Evolutionary conservation across 2,329 filamentous ascomycete genomes (phyloP).

Genomic region (Fusarium poae): DNA sequence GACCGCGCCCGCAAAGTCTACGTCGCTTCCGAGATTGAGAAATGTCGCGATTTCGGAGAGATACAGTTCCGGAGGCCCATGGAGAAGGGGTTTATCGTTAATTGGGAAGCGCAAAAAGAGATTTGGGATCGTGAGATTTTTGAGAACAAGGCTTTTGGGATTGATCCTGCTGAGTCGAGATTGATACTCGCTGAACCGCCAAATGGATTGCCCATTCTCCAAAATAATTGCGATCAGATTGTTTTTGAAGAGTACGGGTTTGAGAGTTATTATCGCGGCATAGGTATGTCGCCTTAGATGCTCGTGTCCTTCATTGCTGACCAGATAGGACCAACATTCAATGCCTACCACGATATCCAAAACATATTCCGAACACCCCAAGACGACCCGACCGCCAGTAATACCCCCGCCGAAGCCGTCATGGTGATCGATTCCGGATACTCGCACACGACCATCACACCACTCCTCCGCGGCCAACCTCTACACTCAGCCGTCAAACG

Average conservation of each 20-base stretch:
- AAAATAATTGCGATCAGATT: slow-evolving; percentile 94
- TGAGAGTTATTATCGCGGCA: slow-evolving; percentile 81
- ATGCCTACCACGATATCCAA: slow-evolving; percentile 85
- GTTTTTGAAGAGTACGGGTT: slow-evolving; percentile 98
- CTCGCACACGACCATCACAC: slow-evolving; percentile 91
- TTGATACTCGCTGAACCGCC: slow-evolving; percentile 88
- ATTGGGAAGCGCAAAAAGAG: slow-evolving; percentile 95
- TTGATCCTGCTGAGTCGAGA: slow-evolving; percentile 84
- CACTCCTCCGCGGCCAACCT: slow-evolving; percentile 83
- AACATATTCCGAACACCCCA: slow-evolving; percentile 73
- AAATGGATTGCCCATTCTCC: slow-evolving; percentile 83
- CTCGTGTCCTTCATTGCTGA: slow-evolving; percentile 3
- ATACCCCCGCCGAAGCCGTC: slow-evolving; percentile 79
- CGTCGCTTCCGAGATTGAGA: slow-evolving; percentile 81
- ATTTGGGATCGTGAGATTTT: slow-evolving; percentile 95
- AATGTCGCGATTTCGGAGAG: slow-evolving; percentile 90
- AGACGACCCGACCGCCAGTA: slow-evolving; percentile 57
- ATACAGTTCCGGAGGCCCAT: slow-evolving; percentile 88
- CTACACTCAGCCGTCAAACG: slow-evolving; percentile 85
- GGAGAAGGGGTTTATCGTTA: slow-evolving; percentile 94
- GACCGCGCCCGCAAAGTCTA: slow-evolving; percentile 84
- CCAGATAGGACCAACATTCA: slow-evolving; percentile 74
- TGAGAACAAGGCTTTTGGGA: slow-evolving; percentile 73
- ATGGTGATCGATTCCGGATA: slow-evolving; percentile 93
- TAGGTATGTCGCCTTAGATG: slow-evolving; percentile 63